A percentile compares a stretch with the other conserved stretches of the same genome.
Evolutionary conservation across 2,329 filamentous ascomycete species (phyloP).

Genomic region (Pseudogymnoascus sp.): DNA sequence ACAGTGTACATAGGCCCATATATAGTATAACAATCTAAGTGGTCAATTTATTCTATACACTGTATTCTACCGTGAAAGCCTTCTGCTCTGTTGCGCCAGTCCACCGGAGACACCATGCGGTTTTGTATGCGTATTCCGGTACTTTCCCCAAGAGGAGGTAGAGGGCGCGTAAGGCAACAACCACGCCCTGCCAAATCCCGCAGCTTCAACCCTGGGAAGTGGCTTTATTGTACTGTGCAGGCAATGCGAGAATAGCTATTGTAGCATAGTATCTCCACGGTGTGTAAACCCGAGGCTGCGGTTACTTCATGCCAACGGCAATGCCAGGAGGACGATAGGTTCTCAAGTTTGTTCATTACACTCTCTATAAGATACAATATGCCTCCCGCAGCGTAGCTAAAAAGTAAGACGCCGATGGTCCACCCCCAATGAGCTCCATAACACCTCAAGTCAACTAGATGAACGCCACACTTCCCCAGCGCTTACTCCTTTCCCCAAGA

Average conservation of each 20-base stretch:
- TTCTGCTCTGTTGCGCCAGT: too few relatives aligned
- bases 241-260: neutral
- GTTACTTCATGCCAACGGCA: neutral
- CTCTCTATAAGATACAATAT: neutral
- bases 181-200: too few relatives aligned
- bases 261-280: neutral
- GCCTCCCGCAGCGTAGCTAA: neutral
- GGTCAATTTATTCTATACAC: too few relatives aligned
- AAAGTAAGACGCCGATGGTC: neutral
- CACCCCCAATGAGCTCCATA: neutral
- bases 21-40: too few relatives aligned
- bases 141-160: too few relatives aligned
- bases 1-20: too few relatives aligned
- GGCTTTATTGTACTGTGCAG: too few relatives aligned
- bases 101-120: too few relatives aligned
- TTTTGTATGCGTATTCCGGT: too few relatives aligned
- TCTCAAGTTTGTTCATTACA: constrained; percentile 1
- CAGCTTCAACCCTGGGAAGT: too few relatives aligned
- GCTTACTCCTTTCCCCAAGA: neutral
- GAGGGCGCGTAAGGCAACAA: too few relatives aligned
- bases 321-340: neutral
- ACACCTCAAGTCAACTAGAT: neutral
- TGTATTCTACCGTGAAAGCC: too few relatives aligned
- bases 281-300: neutral
- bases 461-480: neutral